A percentile compares a stretch with the other conserved stretches of the same genome.
Conservation (phyloP, 192 early-diverging fungal species). For the Funneliformis mosseae region DNA sequence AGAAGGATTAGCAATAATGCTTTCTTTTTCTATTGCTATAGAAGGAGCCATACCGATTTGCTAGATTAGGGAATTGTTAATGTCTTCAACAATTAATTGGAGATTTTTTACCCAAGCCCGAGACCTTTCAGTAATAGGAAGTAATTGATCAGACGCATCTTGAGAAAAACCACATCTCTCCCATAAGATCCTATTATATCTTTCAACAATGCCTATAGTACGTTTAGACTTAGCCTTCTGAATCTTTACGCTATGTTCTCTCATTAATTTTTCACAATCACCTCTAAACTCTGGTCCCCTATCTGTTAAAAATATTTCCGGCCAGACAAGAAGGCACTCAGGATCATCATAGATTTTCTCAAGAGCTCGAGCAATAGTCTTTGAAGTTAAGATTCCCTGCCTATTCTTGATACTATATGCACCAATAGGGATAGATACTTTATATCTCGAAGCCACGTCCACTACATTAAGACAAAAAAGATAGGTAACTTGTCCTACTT, state of each 20-base stretch:
- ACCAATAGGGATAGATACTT: too few species aligned
- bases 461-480: neutral
- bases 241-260: neutral
- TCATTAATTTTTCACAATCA: conserved; percentile 1
- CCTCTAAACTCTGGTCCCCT: conserved; percentile 13
- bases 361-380: neutral
- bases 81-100: neutral
- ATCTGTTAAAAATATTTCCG: conserved; percentile 12
- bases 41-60: conserved; percentile 18
- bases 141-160: neutral
- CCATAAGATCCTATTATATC: neutral
- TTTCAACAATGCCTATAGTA: neutral
- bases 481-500: neutral
- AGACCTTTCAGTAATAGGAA: neutral
- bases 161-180: neutral
- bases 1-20: conserved; percentile 1
- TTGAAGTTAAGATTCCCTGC: too few species aligned
- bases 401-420: too few species aligned
- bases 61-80: neutral
- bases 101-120: neutral
- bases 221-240: neutral
- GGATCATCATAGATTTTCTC: neutral
- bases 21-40: conserved; percentile 2
- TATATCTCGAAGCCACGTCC: neutral
- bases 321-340: neutral